Conservation (phyloP, 768 basidiomycete genomes). For the Calvatia gigantea region DNA sequence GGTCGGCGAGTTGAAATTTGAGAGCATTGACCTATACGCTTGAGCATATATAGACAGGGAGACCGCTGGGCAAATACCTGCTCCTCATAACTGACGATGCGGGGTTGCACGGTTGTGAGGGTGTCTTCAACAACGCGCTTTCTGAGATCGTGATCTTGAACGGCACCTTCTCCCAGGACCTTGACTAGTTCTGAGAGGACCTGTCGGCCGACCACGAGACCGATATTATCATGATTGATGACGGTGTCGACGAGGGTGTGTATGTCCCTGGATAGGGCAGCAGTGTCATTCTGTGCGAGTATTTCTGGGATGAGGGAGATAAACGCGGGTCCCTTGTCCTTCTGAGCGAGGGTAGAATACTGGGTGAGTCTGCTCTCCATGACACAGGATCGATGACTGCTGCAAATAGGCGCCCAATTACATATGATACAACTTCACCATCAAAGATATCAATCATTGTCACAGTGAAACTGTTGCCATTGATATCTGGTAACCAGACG, state of each 20-base stretch:
- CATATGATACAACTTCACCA: no score
- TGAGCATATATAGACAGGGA: conserved; percentile 18
- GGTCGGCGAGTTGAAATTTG: conserved; percentile 86
- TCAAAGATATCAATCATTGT: no score
- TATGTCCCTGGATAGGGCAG: conserved; percentile 50
- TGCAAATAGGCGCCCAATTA: background rate
- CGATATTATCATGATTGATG: conserved; percentile 76
- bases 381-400: background rate
- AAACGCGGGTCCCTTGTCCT: conserved; percentile 81
- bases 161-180: conserved; percentile 51
- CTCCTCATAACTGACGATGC: conserved; percentile 91
- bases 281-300: conserved; percentile 45
- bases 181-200: conserved; percentile 84
- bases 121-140: conserved; percentile 77
- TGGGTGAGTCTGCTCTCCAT: conserved; percentile 72
- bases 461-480: background rate
- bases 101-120: conserved; percentile 64
- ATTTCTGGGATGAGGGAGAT: conserved; percentile 65
- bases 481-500: background rate
- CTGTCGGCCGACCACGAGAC: conserved; percentile 85
- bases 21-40: conserved; percentile 68
- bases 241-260: conserved; percentile 75
- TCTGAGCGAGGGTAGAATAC: conserved; percentile 64
- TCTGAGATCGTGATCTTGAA: conserved; percentile 52
- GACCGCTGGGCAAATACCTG: conserved; percentile 53